Conservation (phyloP, 768 basidiomycete species). For the Megacollybia marginata region DNA sequence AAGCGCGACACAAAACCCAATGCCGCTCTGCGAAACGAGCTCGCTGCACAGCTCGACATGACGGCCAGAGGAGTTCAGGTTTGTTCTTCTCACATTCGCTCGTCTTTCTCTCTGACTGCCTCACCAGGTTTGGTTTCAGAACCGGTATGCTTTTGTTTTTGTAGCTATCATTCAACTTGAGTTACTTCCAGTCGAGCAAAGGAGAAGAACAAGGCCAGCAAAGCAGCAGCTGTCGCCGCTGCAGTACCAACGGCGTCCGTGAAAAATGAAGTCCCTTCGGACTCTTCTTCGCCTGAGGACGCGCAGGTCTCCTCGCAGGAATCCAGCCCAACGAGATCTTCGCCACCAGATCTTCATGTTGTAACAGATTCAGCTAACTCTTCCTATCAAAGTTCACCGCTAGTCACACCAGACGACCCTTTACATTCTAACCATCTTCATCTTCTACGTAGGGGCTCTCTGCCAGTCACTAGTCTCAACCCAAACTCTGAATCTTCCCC, state of each 20-base stretch:
- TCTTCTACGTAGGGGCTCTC: constrained; percentile 41
- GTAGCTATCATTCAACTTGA: constrained; percentile 4
- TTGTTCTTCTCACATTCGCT: constrained; percentile 16
- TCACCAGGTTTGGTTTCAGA: constrained; percentile 85
- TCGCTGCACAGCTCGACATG: constrained; percentile 85
- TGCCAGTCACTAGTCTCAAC: constrained; percentile 38
- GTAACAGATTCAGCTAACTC: constrained; percentile 23
- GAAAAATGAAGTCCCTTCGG: background rate
- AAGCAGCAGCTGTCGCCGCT: constrained; percentile 15
- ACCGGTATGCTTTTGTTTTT: constrained; percentile 43
- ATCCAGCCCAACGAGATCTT: constrained; percentile 22
- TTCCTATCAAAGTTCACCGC: constrained; percentile 30
- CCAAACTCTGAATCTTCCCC: constrained; percentile 20
- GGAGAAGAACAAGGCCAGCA: constrained; percentile 62
- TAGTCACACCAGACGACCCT: constrained; percentile 27
- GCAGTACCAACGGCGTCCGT: background rate
- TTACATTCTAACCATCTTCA: constrained; percentile 8
- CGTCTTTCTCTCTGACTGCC: constrained; percentile 5
- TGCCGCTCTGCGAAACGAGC: constrained; percentile 65
- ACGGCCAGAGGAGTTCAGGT: constrained; percentile 94
- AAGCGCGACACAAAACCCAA: constrained; percentile 89
- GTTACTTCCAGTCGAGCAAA: constrained; percentile 60
- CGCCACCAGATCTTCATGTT: constrained; percentile 32
- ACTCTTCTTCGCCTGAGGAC: constrained; percentile 4
- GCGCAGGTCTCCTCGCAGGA: constrained; percentile 8